Conservation (phyloP, 345 rosid species). For the Eutrema yunnanense region DNA sequence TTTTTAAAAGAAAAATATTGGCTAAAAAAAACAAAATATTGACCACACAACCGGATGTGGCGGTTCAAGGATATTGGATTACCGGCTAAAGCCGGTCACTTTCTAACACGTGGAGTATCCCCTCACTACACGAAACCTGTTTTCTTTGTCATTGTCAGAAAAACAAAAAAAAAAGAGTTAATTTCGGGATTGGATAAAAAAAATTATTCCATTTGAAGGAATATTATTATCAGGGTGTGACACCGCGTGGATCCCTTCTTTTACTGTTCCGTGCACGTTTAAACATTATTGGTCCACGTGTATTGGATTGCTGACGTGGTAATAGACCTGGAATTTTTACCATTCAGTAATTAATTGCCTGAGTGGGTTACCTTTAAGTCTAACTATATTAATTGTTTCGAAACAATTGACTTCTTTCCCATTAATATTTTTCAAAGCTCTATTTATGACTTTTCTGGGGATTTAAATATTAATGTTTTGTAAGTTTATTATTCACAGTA, state of each 20-base stretch:
- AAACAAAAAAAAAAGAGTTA: not conserved
- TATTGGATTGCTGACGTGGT: not conserved
- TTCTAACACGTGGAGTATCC: conserved; percentile 38
- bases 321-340: not conserved
- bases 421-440: not conserved
- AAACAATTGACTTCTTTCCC: not conserved
- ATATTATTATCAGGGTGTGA: not conserved
- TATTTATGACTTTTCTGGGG: not conserved
- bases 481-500: not conserved
- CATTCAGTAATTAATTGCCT: not conserved
- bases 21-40: not conserved
- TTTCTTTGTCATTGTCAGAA: conserved; percentile 15
- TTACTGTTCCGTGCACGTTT: conserved; percentile 11
- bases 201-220: conserved; percentile 7
- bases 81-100: conserved; percentile 12
- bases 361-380: too few species aligned
- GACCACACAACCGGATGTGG: conserved; percentile 39
- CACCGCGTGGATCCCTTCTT: conserved; percentile 10
- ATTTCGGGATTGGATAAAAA: conserved; percentile 22
- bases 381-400: not conserved
- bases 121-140: conserved; percentile 22
- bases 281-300: conserved; percentile 28
- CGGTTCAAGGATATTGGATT: conserved; percentile 22
- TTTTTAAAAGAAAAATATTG: not conserved
- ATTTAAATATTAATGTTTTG: not conserved